Evolutionary conservation across 139 green algal genomes (phyloP), one percentile per base, ranked within the genome.

Genomic region (Chlamydomonas urium): DNA sequence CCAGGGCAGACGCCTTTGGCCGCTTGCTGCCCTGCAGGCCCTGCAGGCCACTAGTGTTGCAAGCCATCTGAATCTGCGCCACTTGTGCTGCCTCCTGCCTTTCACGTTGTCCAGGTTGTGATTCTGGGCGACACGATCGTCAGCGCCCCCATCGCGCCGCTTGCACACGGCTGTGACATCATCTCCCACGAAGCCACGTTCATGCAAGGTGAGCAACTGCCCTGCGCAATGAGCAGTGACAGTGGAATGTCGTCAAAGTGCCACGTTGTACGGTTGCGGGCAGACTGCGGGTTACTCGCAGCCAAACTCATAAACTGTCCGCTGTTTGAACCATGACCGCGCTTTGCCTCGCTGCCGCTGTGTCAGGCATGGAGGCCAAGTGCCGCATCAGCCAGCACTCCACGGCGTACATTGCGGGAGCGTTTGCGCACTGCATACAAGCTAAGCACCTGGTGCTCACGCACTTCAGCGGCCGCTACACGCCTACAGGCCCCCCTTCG

Each of bases 151-250:
- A 91, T 98, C 6, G 83, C 77, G 0, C 66, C 75, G 0, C 36
- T 89, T 29, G 92, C 87, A 0, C 38, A 65, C 2, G 83, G 80
- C 23, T 79, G 69, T 32, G 92, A 97, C 76, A 33, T 98, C 24
- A 35, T 98, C 14, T 90, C 91, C 0, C 94, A 98, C 72, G 94
- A 98, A 74, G 88, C 89, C 33, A 98, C 94, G 2, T 98, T 97
- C 47, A 83, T 79, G 65, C 42, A 75, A 47, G 70, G 70, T 75
- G 50, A 1, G 35, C 28, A 42, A 57, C 26, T 47, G 8, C 14
- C 48, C 3, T 50, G 19, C 38, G 31, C 58, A 71, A 35, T n/a
- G n/a, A n/a, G n/a, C n/a, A n/a, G n/a, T n/a, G n/a, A n/a, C n/a
- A n/a, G n/a, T n/a, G n/a, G n/a, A n/a, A n/a, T n/a, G n/a, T n/a